Evolutionary conservation across 352 stramenopile genomes (phyloP).

Genomic region (Pythium scleroteichum): DNA sequence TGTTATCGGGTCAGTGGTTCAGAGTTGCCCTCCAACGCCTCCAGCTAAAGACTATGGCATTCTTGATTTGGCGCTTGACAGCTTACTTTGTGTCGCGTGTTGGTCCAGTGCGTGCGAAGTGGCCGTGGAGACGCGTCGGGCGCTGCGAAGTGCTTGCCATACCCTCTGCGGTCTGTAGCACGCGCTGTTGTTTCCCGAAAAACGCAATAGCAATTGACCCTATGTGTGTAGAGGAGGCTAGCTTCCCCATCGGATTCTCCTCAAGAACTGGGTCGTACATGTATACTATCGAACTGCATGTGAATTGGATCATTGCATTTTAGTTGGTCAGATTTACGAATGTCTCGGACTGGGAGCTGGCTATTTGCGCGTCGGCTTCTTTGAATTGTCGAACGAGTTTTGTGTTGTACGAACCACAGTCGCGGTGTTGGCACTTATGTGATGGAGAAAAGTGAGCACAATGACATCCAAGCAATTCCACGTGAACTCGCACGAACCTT

Average conservation of each 20-base stretch:
- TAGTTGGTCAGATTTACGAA: constrained; percentile 40
- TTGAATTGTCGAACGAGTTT: constrained; percentile 81
- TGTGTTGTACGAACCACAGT: constrained; percentile 85
- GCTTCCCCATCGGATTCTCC: constrained; percentile 53
- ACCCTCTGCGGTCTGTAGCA: constrained; percentile 26
- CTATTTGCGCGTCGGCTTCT: constrained; percentile 42
- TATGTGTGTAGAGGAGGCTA: constrained; percentile 86
- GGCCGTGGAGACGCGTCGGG: constrained; percentile 27
- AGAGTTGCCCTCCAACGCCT: no score
- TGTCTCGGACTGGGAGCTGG: constrained; percentile 35
- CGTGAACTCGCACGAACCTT: constrained; percentile 46
- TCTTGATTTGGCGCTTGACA: no score
- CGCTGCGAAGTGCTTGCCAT: constrained; percentile 31
- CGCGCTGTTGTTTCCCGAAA: constrained; percentile 37
- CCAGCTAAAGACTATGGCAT: not conserved
- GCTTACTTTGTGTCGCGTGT: constrained; percentile 3
- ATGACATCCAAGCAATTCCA: not conserved
- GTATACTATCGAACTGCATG: not conserved
- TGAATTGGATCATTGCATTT: not conserved
- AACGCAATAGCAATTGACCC: constrained; percentile 56
- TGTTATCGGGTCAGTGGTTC: constrained; percentile 11
- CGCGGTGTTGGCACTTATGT: constrained; percentile 63
- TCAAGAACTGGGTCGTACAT: constrained; percentile 85
- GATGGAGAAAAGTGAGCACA: not conserved
- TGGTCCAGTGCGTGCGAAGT: constrained; percentile 29